Conservation (phyloP, 2,329 filamentous ascomycete species). For the Nannizzia gypsea region DNA sequence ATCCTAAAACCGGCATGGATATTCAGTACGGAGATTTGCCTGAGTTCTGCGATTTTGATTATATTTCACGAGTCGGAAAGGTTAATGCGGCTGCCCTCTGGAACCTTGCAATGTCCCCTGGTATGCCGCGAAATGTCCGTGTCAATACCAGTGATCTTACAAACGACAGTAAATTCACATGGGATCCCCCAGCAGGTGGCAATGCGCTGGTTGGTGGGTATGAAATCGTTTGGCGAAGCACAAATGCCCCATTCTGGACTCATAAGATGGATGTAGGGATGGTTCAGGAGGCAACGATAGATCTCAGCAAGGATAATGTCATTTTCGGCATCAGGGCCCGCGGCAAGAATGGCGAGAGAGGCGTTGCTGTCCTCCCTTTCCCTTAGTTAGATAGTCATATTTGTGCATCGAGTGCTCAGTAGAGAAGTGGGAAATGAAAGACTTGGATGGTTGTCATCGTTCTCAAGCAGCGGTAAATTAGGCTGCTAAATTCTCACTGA, state of each 20-base stretch:
- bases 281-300: conserved; percentile 6
- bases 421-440: no score
- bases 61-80: conserved; percentile 7
- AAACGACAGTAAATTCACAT: conserved; percentile 9
- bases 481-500: no score
- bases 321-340: conserved; percentile 9
- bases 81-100: conserved; percentile 11
- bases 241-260: conserved; percentile 11
- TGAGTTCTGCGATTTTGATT: conserved; percentile 11
- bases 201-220: conserved; percentile 8
- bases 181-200: conserved; percentile 7
- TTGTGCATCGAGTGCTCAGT: no score
- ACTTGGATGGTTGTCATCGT: no score
- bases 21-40: conserved; percentile 10
- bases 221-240: conserved; percentile 12
- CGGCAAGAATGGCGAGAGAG: conserved; percentile 11
- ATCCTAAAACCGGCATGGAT: conserved; percentile 8
- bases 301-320: conserved; percentile 12
- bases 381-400: neutral
- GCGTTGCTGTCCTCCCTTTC: conserved; percentile 10
- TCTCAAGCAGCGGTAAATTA: no score
- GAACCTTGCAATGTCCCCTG: conserved; percentile 7
- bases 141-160: conserved; percentile 7
- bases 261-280: conserved; percentile 9
- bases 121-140: conserved; percentile 11